Base-by-base conservation (phyloP, 306 rosid species). In the Dicorynia guianensis region DNA sequence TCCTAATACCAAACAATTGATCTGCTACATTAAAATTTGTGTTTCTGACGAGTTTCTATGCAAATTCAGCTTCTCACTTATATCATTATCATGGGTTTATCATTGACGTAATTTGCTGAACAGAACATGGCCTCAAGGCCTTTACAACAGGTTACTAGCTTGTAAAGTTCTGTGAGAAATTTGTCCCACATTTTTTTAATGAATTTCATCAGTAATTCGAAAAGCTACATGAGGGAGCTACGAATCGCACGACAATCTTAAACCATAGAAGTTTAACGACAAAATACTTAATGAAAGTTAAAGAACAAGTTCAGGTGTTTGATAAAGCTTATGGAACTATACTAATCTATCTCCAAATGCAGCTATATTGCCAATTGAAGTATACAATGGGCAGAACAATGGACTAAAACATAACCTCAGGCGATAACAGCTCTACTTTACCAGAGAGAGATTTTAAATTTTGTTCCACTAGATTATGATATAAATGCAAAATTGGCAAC, bases 81-180 rank as follows among this genome's bases (percentile, higher is more conserved):
- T 25, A 40, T 60, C 46, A 69, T 20, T 54, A 52, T 6, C 15
- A 56, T 43, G 17, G n/a, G 71, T 15, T 56, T 69, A 25, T 61
- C 47, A 49, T 40, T 19, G 35, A 67, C 55, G 5, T 8, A 38
- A 52, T 9, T n/a, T 17, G 9, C 4, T 14, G 5, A 40, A 75
- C 25, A 47, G 43, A 18, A 47, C 19, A 67, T 14, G 39, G 19
- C 42, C 34, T 35, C 19, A 67, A 9, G 39, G 35, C 42, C 34
- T 35, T 38, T 59, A 3, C 1, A 39, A 25, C 8, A 52, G 48
- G 42, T 13, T 15, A 0, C 43, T 5, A 17, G 38, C 48, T 9
- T 12, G 5, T 46, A 8, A 8, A 67, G 9, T 67, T 7, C 39
- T 5, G 48, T 7, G 12, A 55, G 65, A 44, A 15, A 57, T 18